phyloP scores from a whole-genome alignment of 345 rosid genomes.

The Eucalyptus marginata region DNA sequence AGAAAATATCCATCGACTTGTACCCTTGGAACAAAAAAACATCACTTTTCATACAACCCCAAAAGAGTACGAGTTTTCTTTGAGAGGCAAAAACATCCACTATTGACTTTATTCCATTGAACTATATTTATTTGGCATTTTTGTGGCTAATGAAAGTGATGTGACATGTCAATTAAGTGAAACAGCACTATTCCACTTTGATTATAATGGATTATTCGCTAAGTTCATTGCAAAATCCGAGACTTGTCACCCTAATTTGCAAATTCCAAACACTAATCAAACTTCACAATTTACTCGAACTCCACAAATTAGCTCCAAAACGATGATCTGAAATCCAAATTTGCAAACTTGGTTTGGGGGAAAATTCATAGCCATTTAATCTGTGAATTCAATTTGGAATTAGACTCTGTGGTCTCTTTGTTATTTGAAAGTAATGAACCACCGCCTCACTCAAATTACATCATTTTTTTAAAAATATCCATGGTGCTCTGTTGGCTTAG shows the following conservation, averaged over 20 bases:
- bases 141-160: background rate
- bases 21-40: background rate
- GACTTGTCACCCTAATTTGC: background rate
- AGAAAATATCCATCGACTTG: background rate
- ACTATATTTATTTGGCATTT: background rate
- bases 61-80: background rate
- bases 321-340: background rate
- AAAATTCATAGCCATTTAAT: background rate
- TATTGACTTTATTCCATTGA: background rate
- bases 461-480: too few relatives aligned
- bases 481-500: too few relatives aligned
- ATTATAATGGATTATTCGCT: background rate
- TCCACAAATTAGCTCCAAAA: background rate
- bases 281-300: background rate
- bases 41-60: background rate
- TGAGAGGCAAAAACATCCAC: background rate
- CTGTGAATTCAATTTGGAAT: background rate
- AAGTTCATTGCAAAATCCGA: background rate
- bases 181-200: rapidly evolving
- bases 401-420: background rate
- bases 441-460: background rate
- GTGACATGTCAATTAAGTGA: background rate
- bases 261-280: background rate
- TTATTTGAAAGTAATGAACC: background rate
- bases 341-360: background rate